phyloP scores from a whole-genome alignment of 23 red algal genomes.

The Gracilaria domingensis region DNA sequence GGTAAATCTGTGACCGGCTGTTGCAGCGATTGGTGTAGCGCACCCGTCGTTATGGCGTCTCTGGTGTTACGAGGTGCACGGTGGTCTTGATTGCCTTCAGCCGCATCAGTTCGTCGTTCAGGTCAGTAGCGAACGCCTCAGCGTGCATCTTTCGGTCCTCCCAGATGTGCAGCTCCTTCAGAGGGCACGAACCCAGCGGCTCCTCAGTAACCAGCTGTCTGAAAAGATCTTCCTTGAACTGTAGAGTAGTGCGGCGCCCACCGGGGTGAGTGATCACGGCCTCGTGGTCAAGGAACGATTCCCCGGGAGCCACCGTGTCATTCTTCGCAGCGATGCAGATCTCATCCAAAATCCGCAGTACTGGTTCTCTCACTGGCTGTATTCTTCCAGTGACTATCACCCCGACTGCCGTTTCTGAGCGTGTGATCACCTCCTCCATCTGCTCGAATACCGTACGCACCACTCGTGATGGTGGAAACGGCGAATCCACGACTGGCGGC shows the following conservation, averaged over 20 bases:
- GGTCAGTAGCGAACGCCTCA: slow-evolving; percentile 39
- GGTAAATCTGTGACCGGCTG: too few species aligned
- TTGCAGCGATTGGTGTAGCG: too few species aligned
- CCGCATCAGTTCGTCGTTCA: slow-evolving; percentile 35
- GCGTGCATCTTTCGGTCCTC: slow-evolving; percentile 62
- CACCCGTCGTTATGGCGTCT: slow-evolving; percentile 19
- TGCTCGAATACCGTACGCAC: slow-evolving; percentile 58
- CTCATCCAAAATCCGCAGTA: slow-evolving; percentile 68
- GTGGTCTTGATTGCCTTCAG: slow-evolving; percentile 43
- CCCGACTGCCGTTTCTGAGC: slow-evolving; percentile 45
- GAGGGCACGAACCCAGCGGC: slow-evolving; percentile 9
- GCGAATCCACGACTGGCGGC: slow-evolving; percentile 54
- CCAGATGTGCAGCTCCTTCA: slow-evolving; percentile 74
- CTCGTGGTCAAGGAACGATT: slow-evolving; percentile 42
- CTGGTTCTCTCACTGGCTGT: slow-evolving; percentile 32
- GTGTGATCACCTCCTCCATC: slow-evolving; percentile 38
- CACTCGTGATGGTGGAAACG: slow-evolving; percentile 49
- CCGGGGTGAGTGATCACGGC: slow-evolving; percentile 69
- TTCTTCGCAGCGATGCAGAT: slow-evolving; percentile 52
- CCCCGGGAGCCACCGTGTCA: slow-evolving; percentile 38
- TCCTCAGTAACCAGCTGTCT: slow-evolving; percentile 37
- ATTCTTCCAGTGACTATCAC: slow-evolving; percentile 71
- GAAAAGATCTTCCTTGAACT: slow-evolving; percentile 59
- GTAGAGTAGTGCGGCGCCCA: slow-evolving; percentile 34
- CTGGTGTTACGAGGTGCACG: slow-evolving; percentile 53